These are phyloP conservation scores for Boletus vermiculosoides DNA, from an alignment of 768 basidiomycete species.

Conservation along the genomic window DNA sequence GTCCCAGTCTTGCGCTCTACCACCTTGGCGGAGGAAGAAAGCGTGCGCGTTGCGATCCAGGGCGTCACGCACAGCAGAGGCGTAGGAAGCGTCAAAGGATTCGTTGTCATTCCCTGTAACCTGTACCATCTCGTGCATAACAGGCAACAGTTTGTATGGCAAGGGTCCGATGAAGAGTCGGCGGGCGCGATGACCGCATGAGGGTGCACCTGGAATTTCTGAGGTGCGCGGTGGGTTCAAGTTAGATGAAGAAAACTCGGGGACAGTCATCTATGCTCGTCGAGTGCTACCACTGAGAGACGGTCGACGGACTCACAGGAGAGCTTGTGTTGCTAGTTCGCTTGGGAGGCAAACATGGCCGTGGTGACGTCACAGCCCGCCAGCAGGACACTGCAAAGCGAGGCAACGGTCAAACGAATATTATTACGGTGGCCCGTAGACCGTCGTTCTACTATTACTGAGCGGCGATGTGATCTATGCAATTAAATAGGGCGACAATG, in stretches of 20 bases:
- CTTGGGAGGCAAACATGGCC: slow-evolving; percentile 1
- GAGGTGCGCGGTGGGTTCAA: background rate
- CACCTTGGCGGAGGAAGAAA: slow-evolving; percentile 65
- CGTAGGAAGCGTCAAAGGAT: slow-evolving; percentile 33
- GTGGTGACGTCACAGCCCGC: slow-evolving; percentile 26
- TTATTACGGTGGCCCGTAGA: background rate
- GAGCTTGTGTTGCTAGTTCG: background rate
- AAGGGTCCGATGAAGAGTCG: slow-evolving; percentile 77
- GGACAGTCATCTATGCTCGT: slow-evolving; percentile 11
- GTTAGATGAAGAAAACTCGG: slow-evolving; percentile 4
- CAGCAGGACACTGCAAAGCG: background rate
- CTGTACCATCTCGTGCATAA: slow-evolving; percentile 33
- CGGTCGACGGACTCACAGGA: background rate
- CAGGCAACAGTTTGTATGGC: slow-evolving; percentile 57
- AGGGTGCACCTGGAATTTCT: background rate
- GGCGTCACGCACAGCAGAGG: slow-evolving; percentile 32
- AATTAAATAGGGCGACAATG: slow-evolving; percentile 9
- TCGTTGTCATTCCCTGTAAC: slow-evolving; percentile 32
- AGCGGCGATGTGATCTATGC: slow-evolving; percentile 22
- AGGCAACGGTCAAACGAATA: slow-evolving; percentile 1
- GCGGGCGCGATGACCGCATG: slow-evolving; percentile 31
- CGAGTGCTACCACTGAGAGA: background rate
- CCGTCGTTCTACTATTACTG: slow-evolving; percentile 6
- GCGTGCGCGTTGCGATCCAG: slow-evolving; percentile 61
- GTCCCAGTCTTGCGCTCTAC: slow-evolving; percentile 65